Evolutionary conservation across 139 green algal species (phyloP).

Genomic region (Nannochloris sp.): DNA sequence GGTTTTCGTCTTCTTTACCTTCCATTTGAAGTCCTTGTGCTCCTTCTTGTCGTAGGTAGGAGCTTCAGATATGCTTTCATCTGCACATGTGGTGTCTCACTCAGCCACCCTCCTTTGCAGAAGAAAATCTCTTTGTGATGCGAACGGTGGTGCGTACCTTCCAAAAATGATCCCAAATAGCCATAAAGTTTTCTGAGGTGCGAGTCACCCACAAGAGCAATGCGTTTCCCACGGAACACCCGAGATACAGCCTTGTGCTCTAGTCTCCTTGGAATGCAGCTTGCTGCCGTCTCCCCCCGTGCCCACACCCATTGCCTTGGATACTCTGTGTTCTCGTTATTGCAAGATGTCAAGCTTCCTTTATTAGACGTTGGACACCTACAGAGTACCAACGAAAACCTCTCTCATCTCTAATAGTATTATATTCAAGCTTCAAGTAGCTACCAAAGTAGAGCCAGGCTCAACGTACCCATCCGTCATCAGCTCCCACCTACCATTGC

Average conservation of each 20-base stretch:
- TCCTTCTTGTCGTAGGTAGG: constrained; percentile 1
- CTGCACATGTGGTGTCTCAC: not conserved
- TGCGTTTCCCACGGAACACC: not conserved
- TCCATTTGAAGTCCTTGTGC: constrained; percentile 2
- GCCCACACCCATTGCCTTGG: not conserved
- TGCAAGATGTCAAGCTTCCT: not conserved
- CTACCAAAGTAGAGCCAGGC: too few relatives aligned
- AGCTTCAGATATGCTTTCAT: not conserved
- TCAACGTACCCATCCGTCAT: constrained; percentile 1
- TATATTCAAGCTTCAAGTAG: too few relatives aligned
- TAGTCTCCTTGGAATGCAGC: not conserved
- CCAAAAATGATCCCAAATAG: not conserved
- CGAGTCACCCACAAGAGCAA: not conserved
- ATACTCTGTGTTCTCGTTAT: not conserved
- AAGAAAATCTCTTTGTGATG: not conserved
- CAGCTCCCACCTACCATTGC: not conserved
- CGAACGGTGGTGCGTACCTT: not conserved
- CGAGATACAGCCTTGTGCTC: not conserved
- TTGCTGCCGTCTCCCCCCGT: not conserved
- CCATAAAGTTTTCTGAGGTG: constrained; percentile 2
- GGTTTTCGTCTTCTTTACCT: constrained; percentile 1
- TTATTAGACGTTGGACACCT: not conserved
- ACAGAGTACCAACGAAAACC: not conserved
- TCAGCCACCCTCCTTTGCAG: not conserved
- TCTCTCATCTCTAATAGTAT: too few relatives aligned